phyloP scores from a whole-genome alignment of 306 rosid species.

The Leucaena leucocephala region DNA sequence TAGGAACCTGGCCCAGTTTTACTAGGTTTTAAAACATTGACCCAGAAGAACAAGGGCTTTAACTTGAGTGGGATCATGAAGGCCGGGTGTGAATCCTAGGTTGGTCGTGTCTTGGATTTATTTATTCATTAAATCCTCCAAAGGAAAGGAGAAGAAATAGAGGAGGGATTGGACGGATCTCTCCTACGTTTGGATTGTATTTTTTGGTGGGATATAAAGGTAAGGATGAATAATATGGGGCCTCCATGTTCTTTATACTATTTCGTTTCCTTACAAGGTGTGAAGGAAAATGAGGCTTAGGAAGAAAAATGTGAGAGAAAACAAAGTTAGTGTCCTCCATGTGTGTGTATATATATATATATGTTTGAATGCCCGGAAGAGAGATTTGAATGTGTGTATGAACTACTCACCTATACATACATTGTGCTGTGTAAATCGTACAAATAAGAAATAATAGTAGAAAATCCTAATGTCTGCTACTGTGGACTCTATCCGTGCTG shows the following conservation, averaged over 20 bases:
- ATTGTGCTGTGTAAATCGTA: too few relatives aligned
- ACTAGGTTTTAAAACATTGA: too few relatives aligned
- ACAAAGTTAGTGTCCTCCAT: too few relatives aligned
- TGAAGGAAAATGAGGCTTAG: neutral
- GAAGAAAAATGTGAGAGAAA: neutral
- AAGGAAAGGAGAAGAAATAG: neutral
- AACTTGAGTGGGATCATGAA: neutral
- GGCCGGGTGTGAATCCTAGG: neutral
- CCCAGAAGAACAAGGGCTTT: neutral
- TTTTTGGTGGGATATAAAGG: neutral
- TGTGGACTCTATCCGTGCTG: too few relatives aligned
- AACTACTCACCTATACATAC: too few relatives aligned
- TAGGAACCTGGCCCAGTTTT: neutral
- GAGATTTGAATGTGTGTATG: too few relatives aligned
- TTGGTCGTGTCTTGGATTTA: neutral
- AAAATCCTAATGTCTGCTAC: too few relatives aligned
- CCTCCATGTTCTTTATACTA: neutral
- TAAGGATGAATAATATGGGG: neutral
- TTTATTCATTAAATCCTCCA: too few relatives aligned
- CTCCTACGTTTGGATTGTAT: neutral
- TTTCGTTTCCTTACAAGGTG: neutral
- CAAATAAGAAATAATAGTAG: too few relatives aligned
- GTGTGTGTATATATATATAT: too few relatives aligned
- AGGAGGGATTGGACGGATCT: neutral
- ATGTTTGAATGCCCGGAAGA: too few relatives aligned